phyloP scores from a whole-genome alignment of 768 basidiomycete species.

The Hygrophorus russula region DNA sequence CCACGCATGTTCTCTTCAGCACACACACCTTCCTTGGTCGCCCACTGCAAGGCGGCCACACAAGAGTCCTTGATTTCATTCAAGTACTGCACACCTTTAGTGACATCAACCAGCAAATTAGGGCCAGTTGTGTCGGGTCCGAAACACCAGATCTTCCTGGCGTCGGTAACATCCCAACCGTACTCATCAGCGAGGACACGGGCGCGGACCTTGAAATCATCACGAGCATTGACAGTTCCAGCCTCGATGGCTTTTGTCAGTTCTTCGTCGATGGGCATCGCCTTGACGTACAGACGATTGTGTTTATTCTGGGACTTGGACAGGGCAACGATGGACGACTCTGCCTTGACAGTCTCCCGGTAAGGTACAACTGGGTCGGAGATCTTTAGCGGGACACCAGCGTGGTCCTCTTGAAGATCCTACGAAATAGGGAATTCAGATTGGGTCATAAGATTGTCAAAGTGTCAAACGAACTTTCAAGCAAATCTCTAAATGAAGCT shows the following conservation, averaged over 20 bases:
- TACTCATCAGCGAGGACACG: constrained; percentile 92
- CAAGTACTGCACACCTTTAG: constrained; percentile 98
- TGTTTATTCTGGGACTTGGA: constrained; percentile 99
- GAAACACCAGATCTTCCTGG: constrained; percentile 99
- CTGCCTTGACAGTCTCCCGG: constrained; percentile 93
- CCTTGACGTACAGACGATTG: constrained; percentile 95
- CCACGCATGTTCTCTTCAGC: constrained; percentile 99
- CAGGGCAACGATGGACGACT: constrained; percentile 91
- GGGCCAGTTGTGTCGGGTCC: constrained; percentile 97
- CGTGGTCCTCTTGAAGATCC: constrained; percentile 99
- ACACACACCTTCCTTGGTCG: constrained; percentile 94
- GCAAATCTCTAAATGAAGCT: constrained; percentile 98
- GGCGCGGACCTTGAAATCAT: constrained; percentile 96
- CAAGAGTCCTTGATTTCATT: constrained; percentile 99
- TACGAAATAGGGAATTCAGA: constrained; percentile 17
- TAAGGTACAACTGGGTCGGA: constrained; percentile 97
- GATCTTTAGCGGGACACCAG: constrained; percentile 96
- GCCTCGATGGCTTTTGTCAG: constrained; percentile 85
- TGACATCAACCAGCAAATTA: constrained; percentile 94
- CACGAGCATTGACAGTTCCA: constrained; percentile 79
- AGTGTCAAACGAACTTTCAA: constrained; percentile 61
- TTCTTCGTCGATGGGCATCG: constrained; percentile 88
- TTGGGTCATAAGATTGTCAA: neutral
- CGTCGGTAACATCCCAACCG: constrained; percentile 99
- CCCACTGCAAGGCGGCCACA: constrained; percentile 99